A percentile compares a stretch with the other conserved stretches of the same genome.
Evolutionary conservation across 1,284 basidiomycete species (phyloP).

Genomic region (Papiliotrema nemorosa): DNA sequence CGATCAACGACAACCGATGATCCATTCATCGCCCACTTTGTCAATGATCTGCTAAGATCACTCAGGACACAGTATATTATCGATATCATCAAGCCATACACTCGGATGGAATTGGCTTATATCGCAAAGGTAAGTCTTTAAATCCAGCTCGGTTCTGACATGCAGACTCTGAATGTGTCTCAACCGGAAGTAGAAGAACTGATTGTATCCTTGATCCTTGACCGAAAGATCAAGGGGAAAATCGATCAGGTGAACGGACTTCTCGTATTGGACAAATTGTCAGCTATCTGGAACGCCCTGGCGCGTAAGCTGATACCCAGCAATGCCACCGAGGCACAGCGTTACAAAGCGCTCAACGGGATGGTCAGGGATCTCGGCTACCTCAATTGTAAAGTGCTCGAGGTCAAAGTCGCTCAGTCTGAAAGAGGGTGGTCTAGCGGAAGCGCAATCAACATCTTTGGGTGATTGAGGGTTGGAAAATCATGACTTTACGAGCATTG

Average conservation of each 20-base stretch:
- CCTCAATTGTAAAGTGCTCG: conserved; percentile 22
- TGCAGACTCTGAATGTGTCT: conserved; percentile 86
- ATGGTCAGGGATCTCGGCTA: conserved; percentile 73
- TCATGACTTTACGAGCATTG: no score
- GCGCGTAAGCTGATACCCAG: conserved; percentile 49
- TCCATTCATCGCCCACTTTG: conserved; percentile 85
- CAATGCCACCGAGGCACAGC: conserved; percentile 73
- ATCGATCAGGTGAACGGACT: conserved; percentile 94
- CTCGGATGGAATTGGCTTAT: conserved; percentile 83
- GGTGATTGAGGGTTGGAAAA: no score
- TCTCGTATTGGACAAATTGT: conserved; percentile 85
- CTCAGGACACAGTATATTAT: conserved; percentile 94
- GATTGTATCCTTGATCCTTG: conserved; percentile 86
- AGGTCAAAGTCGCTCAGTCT: conserved; percentile 30
- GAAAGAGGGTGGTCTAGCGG: conserved; percentile 7
- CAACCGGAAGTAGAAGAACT: conserved; percentile 86
- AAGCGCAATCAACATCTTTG: no score
- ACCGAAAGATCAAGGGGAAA: conserved; percentile 88
- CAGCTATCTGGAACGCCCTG: conserved; percentile 35
- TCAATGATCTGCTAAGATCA: conserved; percentile 89
- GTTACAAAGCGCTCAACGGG: conserved; percentile 73
- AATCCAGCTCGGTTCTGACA: neutral
- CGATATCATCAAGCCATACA: conserved; percentile 96
- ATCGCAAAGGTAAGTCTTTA: conserved; percentile 66
- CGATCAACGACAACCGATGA: conserved; percentile 92